These are phyloP conservation scores for Cytospora piceicola DNA, from an alignment of 2,329 filamentous ascomycete species.

Conservation along the genomic window DNA sequence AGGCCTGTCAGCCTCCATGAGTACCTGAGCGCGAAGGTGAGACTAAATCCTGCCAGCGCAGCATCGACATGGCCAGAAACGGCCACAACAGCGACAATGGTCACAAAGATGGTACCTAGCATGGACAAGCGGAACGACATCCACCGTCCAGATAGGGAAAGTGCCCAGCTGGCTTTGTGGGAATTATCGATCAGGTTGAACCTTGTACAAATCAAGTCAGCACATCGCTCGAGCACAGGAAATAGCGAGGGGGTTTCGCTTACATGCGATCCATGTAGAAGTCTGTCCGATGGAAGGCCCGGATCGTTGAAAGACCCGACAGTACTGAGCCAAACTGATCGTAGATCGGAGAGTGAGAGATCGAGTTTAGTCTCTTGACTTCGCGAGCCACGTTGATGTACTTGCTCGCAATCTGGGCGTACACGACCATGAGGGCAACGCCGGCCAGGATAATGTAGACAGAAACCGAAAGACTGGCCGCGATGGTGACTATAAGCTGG, in stretches of 20 bases:
- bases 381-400: constrained; percentile 46
- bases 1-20: constrained; percentile 41
- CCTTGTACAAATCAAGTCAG: constrained; percentile 15
- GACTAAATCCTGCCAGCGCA: constrained; percentile 46
- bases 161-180: constrained; percentile 40
- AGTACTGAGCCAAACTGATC: constrained; percentile 48
- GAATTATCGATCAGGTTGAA: constrained; percentile 40
- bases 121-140: constrained; percentile 46
- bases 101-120: constrained; percentile 45
- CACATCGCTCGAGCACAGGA: neutral
- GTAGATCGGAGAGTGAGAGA: constrained; percentile 47
- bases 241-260: neutral
- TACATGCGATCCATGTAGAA: constrained; percentile 43
- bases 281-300: constrained; percentile 43
- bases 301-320: constrained; percentile 47
- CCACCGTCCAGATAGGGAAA: constrained; percentile 41
- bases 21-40: constrained; percentile 46
- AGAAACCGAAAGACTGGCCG: constrained; percentile 42
- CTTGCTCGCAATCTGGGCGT: constrained; percentile 40
- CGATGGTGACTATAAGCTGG: constrained; percentile 42
- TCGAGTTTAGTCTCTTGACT: constrained; percentile 47
- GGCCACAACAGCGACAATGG: constrained; percentile 41
- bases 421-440: constrained; percentile 41
- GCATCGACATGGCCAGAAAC: constrained; percentile 44
- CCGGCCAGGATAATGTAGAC: constrained; percentile 44